Evolutionary conservation across 2,329 filamentous ascomycete species (phyloP).

Genomic region (Phyllachora maydis): DNA sequence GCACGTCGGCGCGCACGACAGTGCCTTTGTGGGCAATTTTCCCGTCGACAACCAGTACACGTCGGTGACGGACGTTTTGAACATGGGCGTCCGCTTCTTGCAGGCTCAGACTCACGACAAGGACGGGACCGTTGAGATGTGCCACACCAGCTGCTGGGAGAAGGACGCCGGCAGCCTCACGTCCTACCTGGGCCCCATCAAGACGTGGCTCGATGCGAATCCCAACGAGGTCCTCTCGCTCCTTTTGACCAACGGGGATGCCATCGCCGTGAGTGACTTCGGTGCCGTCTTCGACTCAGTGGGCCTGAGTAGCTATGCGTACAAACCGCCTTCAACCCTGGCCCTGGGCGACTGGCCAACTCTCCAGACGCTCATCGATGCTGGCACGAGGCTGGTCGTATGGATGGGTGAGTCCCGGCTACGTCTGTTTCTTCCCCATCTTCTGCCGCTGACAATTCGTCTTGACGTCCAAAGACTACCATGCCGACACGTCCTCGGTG

Average conservation of each 20-base stretch:
- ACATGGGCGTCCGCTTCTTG: slow-evolving; percentile 40
- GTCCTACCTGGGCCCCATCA: slow-evolving; percentile 32
- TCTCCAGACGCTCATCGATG: slow-evolving; percentile 40
- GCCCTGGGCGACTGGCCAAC: slow-evolving; percentile 45
- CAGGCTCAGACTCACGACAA: slow-evolving; percentile 41
- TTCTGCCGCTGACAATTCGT: not conserved
- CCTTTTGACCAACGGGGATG: slow-evolving; percentile 40
- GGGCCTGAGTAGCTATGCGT: slow-evolving; percentile 35
- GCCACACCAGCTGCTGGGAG: slow-evolving; percentile 41
- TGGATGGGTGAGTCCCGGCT: slow-evolving; percentile 47
- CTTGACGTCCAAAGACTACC: slow-evolving; percentile 29
- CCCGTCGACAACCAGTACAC: slow-evolving; percentile 39
- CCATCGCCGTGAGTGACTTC: slow-evolving; percentile 32
- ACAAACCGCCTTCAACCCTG: slow-evolving; percentile 20
- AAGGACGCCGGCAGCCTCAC: slow-evolving; percentile 36
- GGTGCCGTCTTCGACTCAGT: slow-evolving; percentile 29
- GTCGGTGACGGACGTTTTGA: slow-evolving; percentile 33
- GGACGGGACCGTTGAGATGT: slow-evolving; percentile 31
- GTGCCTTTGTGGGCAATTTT: slow-evolving; percentile 36
- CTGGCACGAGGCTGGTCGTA: slow-evolving; percentile 41
- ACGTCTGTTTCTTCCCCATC: not conserved
- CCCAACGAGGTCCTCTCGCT: slow-evolving; percentile 40
- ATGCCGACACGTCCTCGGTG: slow-evolving; percentile 23
- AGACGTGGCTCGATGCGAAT: slow-evolving; percentile 36
- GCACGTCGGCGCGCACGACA: slow-evolving; percentile 45